phyloP scores from a whole-genome alignment of 2,329 filamentous ascomycete species.

The Scortechinia acanthostroma region DNA sequence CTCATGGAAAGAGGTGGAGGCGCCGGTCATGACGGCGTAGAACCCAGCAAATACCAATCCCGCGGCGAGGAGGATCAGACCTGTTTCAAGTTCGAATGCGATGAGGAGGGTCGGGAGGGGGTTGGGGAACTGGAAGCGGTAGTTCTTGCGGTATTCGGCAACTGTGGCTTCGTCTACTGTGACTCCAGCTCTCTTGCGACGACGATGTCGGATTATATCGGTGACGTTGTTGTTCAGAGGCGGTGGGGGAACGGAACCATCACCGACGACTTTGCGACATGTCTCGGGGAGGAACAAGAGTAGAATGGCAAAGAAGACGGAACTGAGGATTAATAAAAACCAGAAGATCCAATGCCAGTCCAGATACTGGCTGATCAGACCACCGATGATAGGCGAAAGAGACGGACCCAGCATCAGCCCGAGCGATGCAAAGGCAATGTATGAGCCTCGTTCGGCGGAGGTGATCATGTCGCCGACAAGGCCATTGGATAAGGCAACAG shows the following conservation, averaged over 20 bases:
- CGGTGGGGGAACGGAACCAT: constrained; percentile 38
- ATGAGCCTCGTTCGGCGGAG: constrained; percentile 50
- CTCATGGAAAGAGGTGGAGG: constrained; percentile 29
- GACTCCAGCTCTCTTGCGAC: constrained; percentile 12
- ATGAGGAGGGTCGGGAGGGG: constrained; percentile 28
- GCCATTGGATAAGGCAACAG: constrained; percentile 31
- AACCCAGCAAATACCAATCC: constrained; percentile 39
- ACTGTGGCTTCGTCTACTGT: constrained; percentile 6
- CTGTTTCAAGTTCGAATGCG: constrained; percentile 30
- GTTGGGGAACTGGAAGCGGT: constrained; percentile 25
- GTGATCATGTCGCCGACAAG: constrained; percentile 60
- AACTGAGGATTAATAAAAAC: constrained; percentile 42
- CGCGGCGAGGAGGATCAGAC: constrained; percentile 32
- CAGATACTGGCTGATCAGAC: constrained; percentile 43
- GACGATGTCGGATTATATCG: constrained; percentile 13
- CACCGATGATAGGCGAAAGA: constrained; percentile 49
- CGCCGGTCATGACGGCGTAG: constrained; percentile 34
- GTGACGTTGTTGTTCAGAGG: constrained; percentile 21
- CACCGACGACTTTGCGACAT: constrained; percentile 36
- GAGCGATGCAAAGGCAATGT: constrained; percentile 42
- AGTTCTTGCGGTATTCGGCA: neutral
- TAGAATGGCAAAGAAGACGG: constrained; percentile 30
- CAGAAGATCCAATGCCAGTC: constrained; percentile 58
- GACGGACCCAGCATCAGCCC: constrained; percentile 38
- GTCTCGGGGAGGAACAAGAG: constrained; percentile 45